Base-by-base conservation (phyloP, 352 stramenopile species). In the Globisporangium radiosum region DNA sequence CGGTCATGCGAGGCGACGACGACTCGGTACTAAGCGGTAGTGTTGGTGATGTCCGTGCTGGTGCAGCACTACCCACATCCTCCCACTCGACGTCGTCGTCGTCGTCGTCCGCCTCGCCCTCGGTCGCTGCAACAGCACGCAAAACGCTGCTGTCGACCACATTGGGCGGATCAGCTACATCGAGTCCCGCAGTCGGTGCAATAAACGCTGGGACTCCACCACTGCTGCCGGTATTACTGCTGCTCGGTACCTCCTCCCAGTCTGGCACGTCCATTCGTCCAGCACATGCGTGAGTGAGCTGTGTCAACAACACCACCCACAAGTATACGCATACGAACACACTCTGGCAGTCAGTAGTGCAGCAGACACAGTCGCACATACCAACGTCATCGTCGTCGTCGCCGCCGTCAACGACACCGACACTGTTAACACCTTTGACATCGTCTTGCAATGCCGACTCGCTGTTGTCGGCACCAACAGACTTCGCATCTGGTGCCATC, bases 1-100 rank as follows among this genome's bases (percentile, higher is more conserved):
- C n/a, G 11, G 0, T 17, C 43, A 17, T 15, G 6, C 13, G 4
- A 47, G 9, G 43, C 13, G 43, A 17, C 13, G 15, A 10, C 43
- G 13, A 3, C 3, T 17, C 43, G 37, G 45, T 47, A 10, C 8
- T 33, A n/a, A 6, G 7, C 14, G 42, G 3, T 13, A 1, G 9
- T 39, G 19, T 9, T 19, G 17, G 7, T 11, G 36, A 7, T 15
- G 37, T 14, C 1, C 9, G 13, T 33, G 51, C 15, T 13, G 51
- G 7, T 36, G 15, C 14, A n/a, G 2, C 2, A 36, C 19, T 17
- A 48, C n/a, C 45, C 5, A 73, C 76, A 4, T 87, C 69, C 66
- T 87, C 75, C 75, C 72, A 85, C 51, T 87, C 65, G 13, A 83
- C 56, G 19, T 72, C 73, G 25, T 76, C 71, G 36, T 76, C 71